These are phyloP conservation scores for Calonectria honghensis DNA, from an alignment of 2,329 filamentous ascomycete species.

Conservation along the genomic window DNA sequence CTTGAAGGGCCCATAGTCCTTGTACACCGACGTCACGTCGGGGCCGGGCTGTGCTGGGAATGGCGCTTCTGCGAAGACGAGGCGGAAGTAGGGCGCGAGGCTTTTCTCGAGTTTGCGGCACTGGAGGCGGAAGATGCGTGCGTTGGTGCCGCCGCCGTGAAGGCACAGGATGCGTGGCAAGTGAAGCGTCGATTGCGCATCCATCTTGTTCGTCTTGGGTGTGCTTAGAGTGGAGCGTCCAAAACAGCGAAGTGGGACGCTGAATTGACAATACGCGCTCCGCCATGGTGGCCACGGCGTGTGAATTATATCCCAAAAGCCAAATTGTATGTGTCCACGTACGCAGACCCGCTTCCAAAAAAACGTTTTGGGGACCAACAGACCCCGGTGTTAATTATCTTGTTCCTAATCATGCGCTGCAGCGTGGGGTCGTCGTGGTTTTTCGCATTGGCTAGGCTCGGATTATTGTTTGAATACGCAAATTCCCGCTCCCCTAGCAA, in stretches of 20 bases:
- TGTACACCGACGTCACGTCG: conserved; percentile 9
- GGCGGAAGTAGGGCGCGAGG: neutral
- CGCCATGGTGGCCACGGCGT: neutral
- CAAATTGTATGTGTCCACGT: neutral
- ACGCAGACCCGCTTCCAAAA: neutral
- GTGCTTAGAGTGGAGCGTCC: neutral
- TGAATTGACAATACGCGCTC: neutral
- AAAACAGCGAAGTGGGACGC: neutral
- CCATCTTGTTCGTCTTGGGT: neutral
- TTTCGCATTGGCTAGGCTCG: neutral
- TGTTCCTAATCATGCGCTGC: neutral
- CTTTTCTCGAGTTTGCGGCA: neutral
- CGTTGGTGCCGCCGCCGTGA: conserved; percentile 11
- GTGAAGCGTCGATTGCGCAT: neutral
- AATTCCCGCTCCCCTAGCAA: neutral
- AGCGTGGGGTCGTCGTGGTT: neutral
- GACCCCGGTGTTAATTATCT: neutral
- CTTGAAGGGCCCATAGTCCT: neutral
- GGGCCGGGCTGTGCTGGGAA: neutral
- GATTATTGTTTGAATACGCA: neutral
- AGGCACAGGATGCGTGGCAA: conserved; percentile 5
- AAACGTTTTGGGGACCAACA: neutral
- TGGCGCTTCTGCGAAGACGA: neutral
- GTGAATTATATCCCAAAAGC: neutral
- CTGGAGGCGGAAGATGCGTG: neutral